Base-by-base conservation (phyloP, 2,329 filamentous ascomycete genomes). In the Chaetomium globosum region DNA sequence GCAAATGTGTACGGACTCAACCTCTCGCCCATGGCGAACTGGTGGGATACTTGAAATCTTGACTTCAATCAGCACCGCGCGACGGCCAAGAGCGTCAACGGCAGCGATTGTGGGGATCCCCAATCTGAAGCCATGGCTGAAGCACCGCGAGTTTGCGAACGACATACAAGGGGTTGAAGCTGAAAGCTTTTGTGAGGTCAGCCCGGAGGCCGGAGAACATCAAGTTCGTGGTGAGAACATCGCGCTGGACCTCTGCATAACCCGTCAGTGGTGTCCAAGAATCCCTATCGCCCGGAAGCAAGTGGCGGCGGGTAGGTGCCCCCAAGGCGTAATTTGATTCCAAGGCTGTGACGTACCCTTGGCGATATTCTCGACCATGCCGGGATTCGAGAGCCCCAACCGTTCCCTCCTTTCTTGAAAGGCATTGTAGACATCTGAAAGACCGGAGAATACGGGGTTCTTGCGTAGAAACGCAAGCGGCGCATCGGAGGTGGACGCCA, bases 191-290 rank as follows among this genome's bases (percentile, higher is more conserved):
- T 77, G 93, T 97, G 77, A 98, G 83, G 80, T 99, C 95, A 78
- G 94, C 96, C 77, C 94, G 91, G 78, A 99, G 86, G 74, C 95
- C 95, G 53, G 92, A 91, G 83, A 99, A 98, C 88, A 95, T 96
- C 79, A 92, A 91, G 83, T 97, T 97, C 81, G 90, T 95, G 75
- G 97, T 87, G 77, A 98, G 89, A 73, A 97, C 93, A 85, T 97
- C 93, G 80, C 93, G 93, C 82, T 96, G 90, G 69, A 97, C 93
- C 83, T 99, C 95, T 72, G 61, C 59, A 46, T 21, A 28, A 21
- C 30, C 12, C 6, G 63, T 71, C 39, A 71, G 67, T 58, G 46
- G 56, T 30, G 26, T 6, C 21, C 7, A 9, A 55, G 19, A 13
- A 1, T 19, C 2, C n/a, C 4, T 28, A 31, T n/a, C 9, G 49